Conservation (phyloP, 1,284 basidiomycete genomes). For the Coniferiporia sulphurascens region DNA sequence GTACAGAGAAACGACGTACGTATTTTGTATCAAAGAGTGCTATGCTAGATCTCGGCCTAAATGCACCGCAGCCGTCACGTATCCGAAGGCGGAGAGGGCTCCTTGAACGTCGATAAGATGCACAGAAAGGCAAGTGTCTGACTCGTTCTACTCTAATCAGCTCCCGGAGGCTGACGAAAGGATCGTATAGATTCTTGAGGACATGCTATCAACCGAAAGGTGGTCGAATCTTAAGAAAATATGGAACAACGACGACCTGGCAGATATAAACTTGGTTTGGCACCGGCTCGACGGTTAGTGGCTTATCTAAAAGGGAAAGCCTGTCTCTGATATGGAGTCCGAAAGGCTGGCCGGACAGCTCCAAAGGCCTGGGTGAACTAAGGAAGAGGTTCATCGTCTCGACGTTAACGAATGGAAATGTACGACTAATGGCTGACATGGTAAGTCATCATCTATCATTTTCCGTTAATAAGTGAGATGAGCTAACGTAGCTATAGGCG, state of each 20-base stretch:
- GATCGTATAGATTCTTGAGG: slow-evolving; percentile 46
- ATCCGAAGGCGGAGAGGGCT: slow-evolving; percentile 40
- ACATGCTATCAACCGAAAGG: slow-evolving; percentile 40
- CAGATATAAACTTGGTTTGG: slow-evolving; percentile 47
- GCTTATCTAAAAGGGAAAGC: neutral
- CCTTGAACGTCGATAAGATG: slow-evolving; percentile 49
- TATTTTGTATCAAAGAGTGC: slow-evolving; percentile 8
- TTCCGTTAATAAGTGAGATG: neutral
- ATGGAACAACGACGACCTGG: slow-evolving; percentile 40
- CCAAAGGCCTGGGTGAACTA: slow-evolving; percentile 43
- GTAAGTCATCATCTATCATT: slow-evolving; percentile 27
- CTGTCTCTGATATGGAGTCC: neutral
- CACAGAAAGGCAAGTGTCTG: slow-evolving; percentile 45
- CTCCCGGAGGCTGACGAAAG: neutral
- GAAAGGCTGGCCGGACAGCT: slow-evolving; percentile 53
- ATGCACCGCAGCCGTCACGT: slow-evolving; percentile 29
- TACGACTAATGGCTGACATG: slow-evolving; percentile 56
- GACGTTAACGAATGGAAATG: slow-evolving; percentile 59
- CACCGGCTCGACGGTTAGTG: slow-evolving; percentile 47
- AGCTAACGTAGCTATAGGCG: slow-evolving; percentile 34
- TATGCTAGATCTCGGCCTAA: neutral
- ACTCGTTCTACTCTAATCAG: neutral
- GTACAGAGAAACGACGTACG: slow-evolving; percentile 46
- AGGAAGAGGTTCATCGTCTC: slow-evolving; percentile 48
- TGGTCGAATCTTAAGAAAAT: slow-evolving; percentile 42